Evolutionary conservation across 2,329 filamentous ascomycete genomes (phyloP).

Genomic region (Fusarium denticulatum): DNA sequence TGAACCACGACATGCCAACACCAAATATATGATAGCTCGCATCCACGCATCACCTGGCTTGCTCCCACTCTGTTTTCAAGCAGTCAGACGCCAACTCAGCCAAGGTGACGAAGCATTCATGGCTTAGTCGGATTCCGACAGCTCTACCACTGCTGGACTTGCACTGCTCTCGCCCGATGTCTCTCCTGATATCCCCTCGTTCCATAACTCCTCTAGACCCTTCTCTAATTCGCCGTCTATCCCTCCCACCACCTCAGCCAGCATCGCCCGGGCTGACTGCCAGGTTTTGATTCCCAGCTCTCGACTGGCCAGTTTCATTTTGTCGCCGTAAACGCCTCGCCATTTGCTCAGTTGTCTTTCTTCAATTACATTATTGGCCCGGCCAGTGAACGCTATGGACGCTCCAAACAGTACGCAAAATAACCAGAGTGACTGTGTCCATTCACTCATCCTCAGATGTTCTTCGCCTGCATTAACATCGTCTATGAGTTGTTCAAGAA

Average conservation of each 20-base stretch:
- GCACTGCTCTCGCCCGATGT: conserved; percentile 25
- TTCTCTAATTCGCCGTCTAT: conserved; percentile 54
- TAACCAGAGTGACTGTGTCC: conserved; percentile 56
- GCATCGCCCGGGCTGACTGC: conserved; percentile 50
- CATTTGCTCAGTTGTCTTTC: conserved; percentile 51
- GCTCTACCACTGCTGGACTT: conserved; percentile 40
- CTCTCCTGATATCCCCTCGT: conserved; percentile 47
- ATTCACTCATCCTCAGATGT: conserved; percentile 53
- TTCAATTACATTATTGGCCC: conserved; percentile 49
- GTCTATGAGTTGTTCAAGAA: conserved; percentile 57
- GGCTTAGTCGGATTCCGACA: conserved; percentile 40
- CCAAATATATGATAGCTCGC: conserved; percentile 23
- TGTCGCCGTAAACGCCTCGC: conserved; percentile 52
- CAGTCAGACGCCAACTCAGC: conserved; percentile 9
- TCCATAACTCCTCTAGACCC: conserved; percentile 54
- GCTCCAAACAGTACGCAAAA: conserved; percentile 59
- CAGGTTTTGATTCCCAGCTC: conserved; percentile 52
- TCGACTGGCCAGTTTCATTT: conserved; percentile 53
- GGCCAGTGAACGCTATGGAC: conserved; percentile 52
- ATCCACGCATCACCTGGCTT: conserved; percentile 12
- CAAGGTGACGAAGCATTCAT: conserved; percentile 10
- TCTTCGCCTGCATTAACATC: conserved; percentile 55
- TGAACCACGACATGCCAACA: not conserved
- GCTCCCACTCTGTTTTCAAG: conserved; percentile 7
- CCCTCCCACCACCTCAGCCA: conserved; percentile 53